Evolutionary conservation across 192 early-diverging fungal genomes (phyloP).

Genomic region (Phycomyces nitens): DNA sequence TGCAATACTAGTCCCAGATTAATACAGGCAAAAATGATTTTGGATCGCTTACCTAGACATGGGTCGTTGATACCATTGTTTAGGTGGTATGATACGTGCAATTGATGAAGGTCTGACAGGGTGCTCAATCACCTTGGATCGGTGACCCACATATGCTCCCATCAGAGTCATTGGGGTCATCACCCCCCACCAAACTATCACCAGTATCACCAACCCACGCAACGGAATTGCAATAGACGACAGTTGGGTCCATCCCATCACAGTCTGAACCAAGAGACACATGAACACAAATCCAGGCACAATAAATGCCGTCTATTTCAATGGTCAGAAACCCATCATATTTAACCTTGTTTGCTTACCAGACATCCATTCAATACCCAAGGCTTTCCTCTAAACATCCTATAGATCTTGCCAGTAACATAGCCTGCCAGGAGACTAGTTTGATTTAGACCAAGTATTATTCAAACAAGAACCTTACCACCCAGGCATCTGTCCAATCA

Average conservation of each 20-base stretch:
- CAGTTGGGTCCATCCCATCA: conserved; percentile 81
- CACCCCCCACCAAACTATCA: conserved; percentile 76
- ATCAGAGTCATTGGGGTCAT: conserved; percentile 77
- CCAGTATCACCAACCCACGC: conserved; percentile 74
- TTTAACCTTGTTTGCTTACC: conserved; percentile 10
- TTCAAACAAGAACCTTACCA: no score
- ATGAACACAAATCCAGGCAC: conserved; percentile 59
- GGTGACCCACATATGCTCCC: conserved; percentile 82
- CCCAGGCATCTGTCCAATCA: conserved; percentile 48
- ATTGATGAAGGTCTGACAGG: conserved; percentile 91
- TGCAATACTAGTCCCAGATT: conserved; percentile 24
- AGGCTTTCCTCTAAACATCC: conserved; percentile 61
- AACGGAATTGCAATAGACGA: conserved; percentile 93
- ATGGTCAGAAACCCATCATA: background rate
- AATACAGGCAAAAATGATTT: no score
- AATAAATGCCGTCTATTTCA: conserved; percentile 45
- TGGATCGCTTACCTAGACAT: conserved; percentile 36
- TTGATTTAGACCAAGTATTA: no score
- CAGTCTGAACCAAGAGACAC: conserved; percentile 70
- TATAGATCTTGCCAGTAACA: conserved; percentile 68
- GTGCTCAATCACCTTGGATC: conserved; percentile 48
- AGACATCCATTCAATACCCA: conserved; percentile 68
- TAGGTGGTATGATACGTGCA: conserved; percentile 86
- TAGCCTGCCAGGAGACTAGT: conserved; percentile 55
- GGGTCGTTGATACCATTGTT: conserved; percentile 65